Conservation (phyloP, 140 eudicot genomes). For the Stevia rebaudiana region DNA sequence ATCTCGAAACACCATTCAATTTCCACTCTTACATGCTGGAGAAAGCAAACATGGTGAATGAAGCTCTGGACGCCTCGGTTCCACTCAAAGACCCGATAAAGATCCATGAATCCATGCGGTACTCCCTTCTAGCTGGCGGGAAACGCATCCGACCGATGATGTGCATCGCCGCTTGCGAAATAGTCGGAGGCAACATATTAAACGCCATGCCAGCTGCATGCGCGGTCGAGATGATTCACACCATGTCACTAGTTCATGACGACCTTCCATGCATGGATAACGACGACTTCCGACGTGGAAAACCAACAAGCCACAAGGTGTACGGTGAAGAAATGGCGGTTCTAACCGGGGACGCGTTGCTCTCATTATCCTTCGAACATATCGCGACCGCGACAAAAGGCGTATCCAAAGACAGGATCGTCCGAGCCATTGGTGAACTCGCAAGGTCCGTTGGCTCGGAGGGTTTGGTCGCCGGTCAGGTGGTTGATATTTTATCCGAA, state of each 20-base stretch:
- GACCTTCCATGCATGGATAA: constrained; percentile 79
- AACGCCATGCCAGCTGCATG: constrained; percentile 64
- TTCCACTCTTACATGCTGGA: constrained; percentile 46
- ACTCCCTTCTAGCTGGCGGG: constrained; percentile 71
- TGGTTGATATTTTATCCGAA: constrained; percentile 58
- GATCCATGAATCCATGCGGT: constrained; percentile 70
- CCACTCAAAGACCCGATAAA: constrained; percentile 31
- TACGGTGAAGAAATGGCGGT: constrained; percentile 65
- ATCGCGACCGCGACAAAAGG: constrained; percentile 42
- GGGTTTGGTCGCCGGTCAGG: constrained; percentile 75
- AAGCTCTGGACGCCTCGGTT: constrained; percentile 50
- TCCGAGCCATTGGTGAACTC: constrained; percentile 41
- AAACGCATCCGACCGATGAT: constrained; percentile 68
- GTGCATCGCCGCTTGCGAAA: constrained; percentile 66
- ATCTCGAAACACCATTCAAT: constrained; percentile 21
- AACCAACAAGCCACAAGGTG: constrained; percentile 62
- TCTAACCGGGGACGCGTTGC: constrained; percentile 60
- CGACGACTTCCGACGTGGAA: constrained; percentile 69
- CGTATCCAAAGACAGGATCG: constrained; percentile 30
- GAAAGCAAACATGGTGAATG: constrained; percentile 45
- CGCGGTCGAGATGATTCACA: constrained; percentile 73
- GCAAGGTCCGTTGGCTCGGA: constrained; percentile 56
- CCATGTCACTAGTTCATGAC: constrained; percentile 72
- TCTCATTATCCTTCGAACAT: constrained; percentile 53
- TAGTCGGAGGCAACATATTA: constrained; percentile 45